Percentiles rank a stretch among this genome's conserved stretches.
These are phyloP conservation scores for Brassica balearica DNA, from an alignment of 441 rosid species.

Conservation along the genomic window DNA sequence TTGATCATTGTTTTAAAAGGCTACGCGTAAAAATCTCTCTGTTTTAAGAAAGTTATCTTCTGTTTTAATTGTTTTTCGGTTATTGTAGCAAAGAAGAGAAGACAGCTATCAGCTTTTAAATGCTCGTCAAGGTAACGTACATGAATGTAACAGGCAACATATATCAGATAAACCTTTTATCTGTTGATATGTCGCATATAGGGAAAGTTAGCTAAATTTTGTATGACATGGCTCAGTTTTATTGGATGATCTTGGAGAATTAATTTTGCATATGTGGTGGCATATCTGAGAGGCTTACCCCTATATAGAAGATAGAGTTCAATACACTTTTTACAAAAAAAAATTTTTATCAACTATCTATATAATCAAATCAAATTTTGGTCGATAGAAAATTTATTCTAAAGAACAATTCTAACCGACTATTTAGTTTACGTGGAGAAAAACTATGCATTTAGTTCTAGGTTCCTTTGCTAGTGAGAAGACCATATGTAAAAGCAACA, in stretches of 20 bases:
- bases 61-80: neutral
- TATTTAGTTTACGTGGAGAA: neutral
- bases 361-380: neutral
- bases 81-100: neutral
- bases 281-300: neutral
- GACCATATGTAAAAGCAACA: no score
- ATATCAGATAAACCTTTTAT: neutral
- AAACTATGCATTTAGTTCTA: neutral
- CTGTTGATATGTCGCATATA: neutral
- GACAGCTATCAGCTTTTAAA: neutral
- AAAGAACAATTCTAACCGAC: neutral
- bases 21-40: neutral
- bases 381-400: neutral
- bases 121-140: neutral
- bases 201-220: neutral
- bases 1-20: neutral
- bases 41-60: neutral
- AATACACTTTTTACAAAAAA: neutral
- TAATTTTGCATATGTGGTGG: neutral
- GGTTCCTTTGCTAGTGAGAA: no score
- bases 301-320: neutral
- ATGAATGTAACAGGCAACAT: neutral
- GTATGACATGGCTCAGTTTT: neutral
- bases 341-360: neutral
- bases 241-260: neutral